These are phyloP conservation scores for Lippia alba DNA, from an alignment of 305 asterid genomes.

Conservation along the genomic window DNA sequence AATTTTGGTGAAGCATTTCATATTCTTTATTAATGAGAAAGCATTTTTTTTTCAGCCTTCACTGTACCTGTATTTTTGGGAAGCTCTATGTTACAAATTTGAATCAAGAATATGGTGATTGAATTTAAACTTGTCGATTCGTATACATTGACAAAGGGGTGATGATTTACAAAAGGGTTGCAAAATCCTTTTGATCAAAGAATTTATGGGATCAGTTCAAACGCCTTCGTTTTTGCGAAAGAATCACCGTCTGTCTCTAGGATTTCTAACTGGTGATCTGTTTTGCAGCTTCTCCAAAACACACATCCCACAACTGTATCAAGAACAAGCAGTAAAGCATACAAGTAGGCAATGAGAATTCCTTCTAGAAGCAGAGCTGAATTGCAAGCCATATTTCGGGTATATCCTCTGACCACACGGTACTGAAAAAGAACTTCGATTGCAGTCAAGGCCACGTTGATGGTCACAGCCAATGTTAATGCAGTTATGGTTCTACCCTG, in stretches of 20 bases:
- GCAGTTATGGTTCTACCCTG: constrained; percentile 62
- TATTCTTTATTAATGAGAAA: constrained; percentile 30
- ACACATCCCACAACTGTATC: constrained; percentile 55
- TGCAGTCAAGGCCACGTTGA: constrained; percentile 53
- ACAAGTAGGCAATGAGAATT: constrained; percentile 56
- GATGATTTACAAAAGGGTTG: no score
- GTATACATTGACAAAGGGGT: not conserved
- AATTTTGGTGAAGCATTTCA: not conserved
- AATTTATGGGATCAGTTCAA: constrained; percentile 21
- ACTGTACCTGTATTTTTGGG: not conserved
- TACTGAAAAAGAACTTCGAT: constrained; percentile 64
- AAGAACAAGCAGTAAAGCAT: constrained; percentile 54
- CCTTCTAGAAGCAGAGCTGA: constrained; percentile 52
- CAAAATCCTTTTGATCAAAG: not conserved
- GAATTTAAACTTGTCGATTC: not conserved
- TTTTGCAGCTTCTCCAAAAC: constrained; percentile 55
- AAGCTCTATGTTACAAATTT: not conserved
- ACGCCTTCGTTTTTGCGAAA: constrained; percentile 17
- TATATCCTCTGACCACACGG: constrained; percentile 47
- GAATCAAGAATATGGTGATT: not conserved
- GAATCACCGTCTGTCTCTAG: constrained; percentile 32
- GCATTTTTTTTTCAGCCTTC: constrained; percentile 30
- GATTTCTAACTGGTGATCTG: constrained; percentile 35
- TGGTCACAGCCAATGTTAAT: constrained; percentile 50
- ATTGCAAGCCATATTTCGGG: constrained; percentile 15